Conservation (phyloP, 257 asterid genomes). For the Henckelia pumila region DNA sequence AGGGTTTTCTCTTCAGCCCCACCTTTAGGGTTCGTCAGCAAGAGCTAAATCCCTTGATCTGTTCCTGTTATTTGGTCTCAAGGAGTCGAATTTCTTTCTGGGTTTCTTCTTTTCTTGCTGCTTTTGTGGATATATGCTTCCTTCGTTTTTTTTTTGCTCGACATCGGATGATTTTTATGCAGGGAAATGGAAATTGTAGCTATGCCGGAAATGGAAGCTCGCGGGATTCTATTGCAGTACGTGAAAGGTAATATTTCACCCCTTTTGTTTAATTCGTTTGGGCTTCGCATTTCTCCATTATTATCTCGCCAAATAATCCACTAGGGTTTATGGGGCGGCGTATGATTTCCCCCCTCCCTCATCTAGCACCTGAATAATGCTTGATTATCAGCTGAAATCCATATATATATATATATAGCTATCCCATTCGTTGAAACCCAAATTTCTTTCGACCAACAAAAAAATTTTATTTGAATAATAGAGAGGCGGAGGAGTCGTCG, state of each 20-base stretch:
- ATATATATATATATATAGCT: too few relatives aligned
- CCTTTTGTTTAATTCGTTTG: constrained; percentile 21
- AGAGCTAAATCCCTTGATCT: constrained; percentile 33
- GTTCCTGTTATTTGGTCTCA: constrained; percentile 13
- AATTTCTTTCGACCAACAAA: constrained; percentile 17
- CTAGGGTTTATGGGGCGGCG: constrained; percentile 17
- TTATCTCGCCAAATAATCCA: constrained; percentile 13
- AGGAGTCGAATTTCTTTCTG: constrained; percentile 20
- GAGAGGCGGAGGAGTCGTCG: background rate
- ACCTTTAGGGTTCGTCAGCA: constrained; percentile 46
- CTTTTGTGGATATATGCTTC: constrained; percentile 27
- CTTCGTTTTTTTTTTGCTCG: constrained; percentile 23
- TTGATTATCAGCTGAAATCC: background rate
- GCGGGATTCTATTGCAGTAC: constrained; percentile 23
- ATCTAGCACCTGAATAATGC: too few relatives aligned
- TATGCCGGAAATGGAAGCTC: constrained; percentile 37
- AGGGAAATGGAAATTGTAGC: constrained; percentile 36
- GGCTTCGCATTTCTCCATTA: constrained; percentile 2
- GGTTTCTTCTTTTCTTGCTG: constrained; percentile 24
- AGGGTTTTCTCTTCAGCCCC: constrained; percentile 50
- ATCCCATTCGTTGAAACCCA: background rate
- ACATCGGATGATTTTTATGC: constrained; percentile 30
- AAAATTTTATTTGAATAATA: background rate
- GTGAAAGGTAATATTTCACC: constrained; percentile 39
- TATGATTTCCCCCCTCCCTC: too few relatives aligned